phyloP scores from a whole-genome alignment of 1,284 basidiomycete species.

The Chiua sp. region DNA sequence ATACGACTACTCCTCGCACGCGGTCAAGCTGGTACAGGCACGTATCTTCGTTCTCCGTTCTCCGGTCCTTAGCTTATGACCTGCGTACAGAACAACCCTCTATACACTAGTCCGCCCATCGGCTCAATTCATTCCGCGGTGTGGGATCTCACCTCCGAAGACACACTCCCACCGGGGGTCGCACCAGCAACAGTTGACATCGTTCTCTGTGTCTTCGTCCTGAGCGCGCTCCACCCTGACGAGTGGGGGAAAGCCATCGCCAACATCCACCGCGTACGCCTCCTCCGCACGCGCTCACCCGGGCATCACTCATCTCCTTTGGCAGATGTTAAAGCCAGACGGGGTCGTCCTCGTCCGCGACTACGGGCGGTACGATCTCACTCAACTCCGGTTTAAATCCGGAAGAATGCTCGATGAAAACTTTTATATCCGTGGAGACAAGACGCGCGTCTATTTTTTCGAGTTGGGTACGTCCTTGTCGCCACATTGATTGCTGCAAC shows the following conservation, averaged over 20 bases:
- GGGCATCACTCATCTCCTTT: neutral
- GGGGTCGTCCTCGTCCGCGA: slow-evolving; percentile 90
- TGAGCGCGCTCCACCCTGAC: slow-evolving; percentile 92
- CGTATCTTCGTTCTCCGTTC: neutral
- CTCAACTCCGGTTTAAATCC: slow-evolving; percentile 92
- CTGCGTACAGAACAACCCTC: slow-evolving; percentile 57
- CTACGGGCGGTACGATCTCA: slow-evolving; percentile 94
- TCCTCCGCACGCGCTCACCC: neutral
- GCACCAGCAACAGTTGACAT: slow-evolving; percentile 80
- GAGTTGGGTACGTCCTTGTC: slow-evolving; percentile 63
- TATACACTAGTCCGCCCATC: slow-evolving; percentile 71
- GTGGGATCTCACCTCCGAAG: slow-evolving; percentile 86
- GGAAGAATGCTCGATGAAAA: slow-evolving; percentile 91
- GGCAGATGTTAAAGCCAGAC: slow-evolving; percentile 87
- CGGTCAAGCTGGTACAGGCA: slow-evolving; percentile 91
- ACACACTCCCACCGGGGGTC: slow-evolving; percentile 68
- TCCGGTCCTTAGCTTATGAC: neutral
- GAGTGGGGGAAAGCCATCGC: slow-evolving; percentile 89
- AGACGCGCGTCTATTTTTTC: slow-evolving; percentile 97
- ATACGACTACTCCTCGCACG: slow-evolving; percentile 92
- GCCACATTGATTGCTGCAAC: neutral
- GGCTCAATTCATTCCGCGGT: slow-evolving; percentile 83
- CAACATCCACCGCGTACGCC: slow-evolving; percentile 80
- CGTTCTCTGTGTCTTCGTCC: slow-evolving; percentile 92
- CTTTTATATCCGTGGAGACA: slow-evolving; percentile 95